phyloP scores from a whole-genome alignment of 164 flowering plant species.

The Vitis rupestris region DNA sequence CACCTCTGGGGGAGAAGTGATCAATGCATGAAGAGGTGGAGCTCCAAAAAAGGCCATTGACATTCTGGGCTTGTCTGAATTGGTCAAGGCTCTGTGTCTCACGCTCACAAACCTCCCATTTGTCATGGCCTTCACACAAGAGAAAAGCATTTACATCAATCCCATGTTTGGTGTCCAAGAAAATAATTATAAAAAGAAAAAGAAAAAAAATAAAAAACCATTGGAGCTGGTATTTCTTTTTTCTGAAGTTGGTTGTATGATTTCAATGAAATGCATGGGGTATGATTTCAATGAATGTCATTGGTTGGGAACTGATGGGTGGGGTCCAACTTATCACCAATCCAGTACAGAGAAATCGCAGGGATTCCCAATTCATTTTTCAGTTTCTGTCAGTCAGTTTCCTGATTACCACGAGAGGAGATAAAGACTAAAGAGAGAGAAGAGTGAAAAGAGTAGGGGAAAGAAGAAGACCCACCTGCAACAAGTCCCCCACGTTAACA shows the following conservation, averaged over 20 bases:
- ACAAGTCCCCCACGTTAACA: conserved; percentile 61
- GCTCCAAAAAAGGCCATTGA: conserved; percentile 41
- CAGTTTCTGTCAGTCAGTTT: conserved; percentile 3
- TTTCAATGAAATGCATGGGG: too few species aligned
- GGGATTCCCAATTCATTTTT: conserved; percentile 5
- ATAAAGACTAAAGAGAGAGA: neutral
- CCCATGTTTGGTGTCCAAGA: too few species aligned
- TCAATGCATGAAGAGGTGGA: conserved; percentile 31
- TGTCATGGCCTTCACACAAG: conserved; percentile 39
- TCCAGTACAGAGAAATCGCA: neutral
- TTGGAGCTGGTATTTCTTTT: too few species aligned
- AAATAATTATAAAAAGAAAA: neutral
- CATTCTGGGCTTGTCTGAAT: conserved; percentile 25
- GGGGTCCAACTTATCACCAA: neutral
- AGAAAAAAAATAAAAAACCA: neutral
- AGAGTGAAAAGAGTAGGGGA: neutral
- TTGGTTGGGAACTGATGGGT: conserved; percentile 16
- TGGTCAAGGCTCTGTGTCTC: conserved; percentile 40
- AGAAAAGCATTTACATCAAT: neutral
- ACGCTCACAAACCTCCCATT: conserved; percentile 52
- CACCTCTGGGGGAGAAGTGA: conserved; percentile 22
- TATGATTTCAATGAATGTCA: neutral
- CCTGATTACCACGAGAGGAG: neutral
- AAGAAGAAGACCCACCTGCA: conserved; percentile 43
- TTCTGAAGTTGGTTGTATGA: too few species aligned